Evolutionary conservation across 2,329 filamentous ascomycete species (phyloP).

Genomic region (Fusarium anthophilum): DNA sequence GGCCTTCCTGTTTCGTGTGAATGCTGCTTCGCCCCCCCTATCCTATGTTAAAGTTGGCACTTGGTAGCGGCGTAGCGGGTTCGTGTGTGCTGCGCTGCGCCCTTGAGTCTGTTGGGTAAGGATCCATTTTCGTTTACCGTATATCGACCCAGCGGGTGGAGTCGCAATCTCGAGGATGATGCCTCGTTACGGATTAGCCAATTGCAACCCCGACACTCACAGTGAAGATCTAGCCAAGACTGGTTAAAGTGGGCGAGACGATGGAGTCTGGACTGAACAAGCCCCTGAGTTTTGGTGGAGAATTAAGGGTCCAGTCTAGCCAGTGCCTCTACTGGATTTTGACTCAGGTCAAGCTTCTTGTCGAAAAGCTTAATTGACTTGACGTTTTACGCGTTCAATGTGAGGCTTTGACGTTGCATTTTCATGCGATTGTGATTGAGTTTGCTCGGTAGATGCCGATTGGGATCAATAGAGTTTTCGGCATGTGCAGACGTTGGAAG

Average conservation of each 20-base stretch:
- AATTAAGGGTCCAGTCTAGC: not conserved
- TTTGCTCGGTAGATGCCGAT: not conserved
- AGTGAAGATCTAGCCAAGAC: not conserved
- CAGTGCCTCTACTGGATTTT: not conserved
- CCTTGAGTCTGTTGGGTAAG: not conserved
- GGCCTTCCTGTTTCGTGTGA: not conserved
- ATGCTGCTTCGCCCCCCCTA: not conserved
- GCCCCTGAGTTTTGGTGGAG: conserved; percentile 6
- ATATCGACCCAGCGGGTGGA: conserved; percentile 10
- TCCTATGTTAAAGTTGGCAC: not conserved
- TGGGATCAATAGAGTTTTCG: not conserved
- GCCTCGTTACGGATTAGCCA: conserved; percentile 7
- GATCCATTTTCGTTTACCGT: conserved; percentile 33
- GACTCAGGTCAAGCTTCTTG: not conserved
- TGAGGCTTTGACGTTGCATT: not conserved
- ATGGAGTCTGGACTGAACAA: not conserved
- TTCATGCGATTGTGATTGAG: not conserved
- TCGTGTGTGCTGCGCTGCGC: not conserved
- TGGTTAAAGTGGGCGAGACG: not conserved
- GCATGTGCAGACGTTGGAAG: not conserved
- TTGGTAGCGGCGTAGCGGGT: not conserved
- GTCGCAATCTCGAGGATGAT: conserved; percentile 11
- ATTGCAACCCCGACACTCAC: not conserved
- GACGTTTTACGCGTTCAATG: not conserved
- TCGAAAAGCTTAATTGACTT: not conserved